These are phyloP conservation scores for Phytophthora sojae DNA, from an alignment of 352 stramenopile genomes.

Conservation along the genomic window DNA sequence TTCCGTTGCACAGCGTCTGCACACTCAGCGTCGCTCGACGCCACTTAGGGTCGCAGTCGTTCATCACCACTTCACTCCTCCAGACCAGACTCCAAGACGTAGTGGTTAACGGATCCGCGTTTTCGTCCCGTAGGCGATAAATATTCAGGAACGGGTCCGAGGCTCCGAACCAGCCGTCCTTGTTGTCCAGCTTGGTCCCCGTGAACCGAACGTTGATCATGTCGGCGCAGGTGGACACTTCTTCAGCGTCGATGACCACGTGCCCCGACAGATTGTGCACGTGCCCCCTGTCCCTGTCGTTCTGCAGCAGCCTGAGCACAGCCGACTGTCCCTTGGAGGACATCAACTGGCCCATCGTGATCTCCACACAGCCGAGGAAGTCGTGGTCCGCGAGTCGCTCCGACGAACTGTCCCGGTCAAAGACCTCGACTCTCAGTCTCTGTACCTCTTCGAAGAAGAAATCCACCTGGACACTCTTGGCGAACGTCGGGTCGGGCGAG, in stretches of 20 bases:
- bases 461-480: conserved; percentile 72
- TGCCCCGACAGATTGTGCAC: conserved; percentile 64
- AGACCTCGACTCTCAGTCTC: conserved; percentile 78
- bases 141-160: conserved; percentile 84
- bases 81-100: conserved; percentile 74
- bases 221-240: conserved; percentile 72
- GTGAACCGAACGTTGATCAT: conserved; percentile 70
- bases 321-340: conserved; percentile 64
- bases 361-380: conserved; percentile 79
- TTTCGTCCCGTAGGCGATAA: conserved; percentile 63
- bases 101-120: conserved; percentile 40
- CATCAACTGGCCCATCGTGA: conserved; percentile 85
- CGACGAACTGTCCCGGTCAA: conserved; percentile 77
- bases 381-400: conserved; percentile 69
- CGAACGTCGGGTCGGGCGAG: conserved; percentile 72
- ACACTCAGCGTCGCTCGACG: conserved; percentile 61
- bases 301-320: conserved; percentile 64
- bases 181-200: conserved; percentile 77
- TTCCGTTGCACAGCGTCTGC: conserved; percentile 74
- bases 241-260: conserved; percentile 74
- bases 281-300: conserved; percentile 37
- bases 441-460: conserved; percentile 89
- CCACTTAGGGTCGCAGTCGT: conserved; percentile 78
- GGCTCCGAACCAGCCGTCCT: conserved; percentile 80
- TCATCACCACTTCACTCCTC: conserved; percentile 69